Percentiles rank a stretch among this genome's conserved stretches.
phyloP scores from a whole-genome alignment of 208 protist genomes.

The Lotmaria passim region DNA sequence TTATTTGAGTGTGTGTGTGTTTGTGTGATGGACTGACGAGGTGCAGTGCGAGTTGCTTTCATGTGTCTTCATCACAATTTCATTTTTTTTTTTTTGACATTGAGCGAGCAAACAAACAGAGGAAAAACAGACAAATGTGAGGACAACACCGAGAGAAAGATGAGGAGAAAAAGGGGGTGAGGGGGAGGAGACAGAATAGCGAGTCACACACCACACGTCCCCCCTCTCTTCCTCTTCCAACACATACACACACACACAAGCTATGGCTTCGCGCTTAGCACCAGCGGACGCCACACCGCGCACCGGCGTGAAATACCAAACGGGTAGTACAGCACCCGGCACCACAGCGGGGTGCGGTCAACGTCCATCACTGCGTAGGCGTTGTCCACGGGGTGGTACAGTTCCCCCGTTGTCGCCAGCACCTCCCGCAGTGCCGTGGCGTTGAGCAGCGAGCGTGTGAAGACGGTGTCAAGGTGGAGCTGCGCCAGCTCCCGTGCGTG shows the following conservation, averaged over 20 bases:
- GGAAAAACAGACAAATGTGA: too few relatives aligned
- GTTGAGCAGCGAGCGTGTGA: constrained; percentile 34
- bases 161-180: too few relatives aligned
- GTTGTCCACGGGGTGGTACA: constrained; percentile 28
- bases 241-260: background rate
- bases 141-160: too few relatives aligned
- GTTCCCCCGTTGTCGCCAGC: constrained; percentile 5
- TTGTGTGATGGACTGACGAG: too few relatives aligned
- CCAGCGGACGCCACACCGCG: constrained; percentile 44
- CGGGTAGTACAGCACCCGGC: constrained; percentile 71
- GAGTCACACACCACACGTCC: too few relatives aligned
- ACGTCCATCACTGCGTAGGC: constrained; percentile 51
- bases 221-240: too few relatives aligned
- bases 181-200: too few relatives aligned
- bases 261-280: constrained; percentile 22
- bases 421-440: constrained; percentile 3
- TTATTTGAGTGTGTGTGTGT: too few relatives aligned
- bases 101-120: too few relatives aligned
- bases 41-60: too few relatives aligned
- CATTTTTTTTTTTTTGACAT: too few relatives aligned
- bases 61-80: too few relatives aligned
- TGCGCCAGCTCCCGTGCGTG: constrained; percentile 1
- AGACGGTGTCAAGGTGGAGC: constrained; percentile 29
- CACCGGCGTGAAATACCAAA: constrained; percentile 62
- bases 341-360: constrained; percentile 65